These are phyloP conservation scores for Neurospora tetraspora DNA, from an alignment of 495 filamentous ascomycete genomes.

Conservation along the genomic window DNA sequence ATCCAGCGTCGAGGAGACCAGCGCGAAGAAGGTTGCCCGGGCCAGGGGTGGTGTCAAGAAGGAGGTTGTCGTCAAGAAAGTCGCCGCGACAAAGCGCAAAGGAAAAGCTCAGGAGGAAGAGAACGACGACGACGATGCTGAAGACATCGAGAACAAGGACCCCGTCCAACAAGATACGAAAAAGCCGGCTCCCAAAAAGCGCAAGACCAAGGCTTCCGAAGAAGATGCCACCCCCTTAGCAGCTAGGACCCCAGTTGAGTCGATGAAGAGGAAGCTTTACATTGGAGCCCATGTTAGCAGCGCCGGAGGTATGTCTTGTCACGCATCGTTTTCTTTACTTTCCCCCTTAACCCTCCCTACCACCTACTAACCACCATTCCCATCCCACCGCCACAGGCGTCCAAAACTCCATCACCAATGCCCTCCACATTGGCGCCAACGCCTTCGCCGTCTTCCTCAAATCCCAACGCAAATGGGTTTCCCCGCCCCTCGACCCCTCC, in stretches of 20 bases:
- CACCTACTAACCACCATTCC: conserved; percentile 1
- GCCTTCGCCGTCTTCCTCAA: conserved; percentile 92
- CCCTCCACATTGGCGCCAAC: conserved; percentile 75
- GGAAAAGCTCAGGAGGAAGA: conserved; percentile 13
- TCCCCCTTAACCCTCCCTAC: background rate
- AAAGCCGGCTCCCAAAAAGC: conserved; percentile 33
- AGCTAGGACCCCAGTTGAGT: conserved; percentile 47
- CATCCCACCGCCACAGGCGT: conserved; percentile 45
- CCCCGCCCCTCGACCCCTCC: conserved; percentile 62
- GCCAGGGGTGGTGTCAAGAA: background rate
- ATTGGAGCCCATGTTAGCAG: conserved; percentile 88
- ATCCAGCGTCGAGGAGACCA: background rate
- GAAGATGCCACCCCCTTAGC: conserved; percentile 55
- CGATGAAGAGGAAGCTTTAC: conserved; percentile 59
- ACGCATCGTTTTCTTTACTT: background rate
- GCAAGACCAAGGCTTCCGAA: conserved; percentile 34
- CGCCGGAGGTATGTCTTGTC: conserved; percentile 56
- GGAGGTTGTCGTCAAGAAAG: conserved; percentile 5
- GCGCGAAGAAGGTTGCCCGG: conserved; percentile 1
- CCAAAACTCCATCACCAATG: conserved; percentile 78
- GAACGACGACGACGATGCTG: conserved; percentile 7
- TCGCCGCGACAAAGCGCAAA: conserved; percentile 27
- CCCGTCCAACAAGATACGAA: conserved; percentile 12
- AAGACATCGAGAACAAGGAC: conserved; percentile 10
- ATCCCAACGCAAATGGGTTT: conserved; percentile 90